A percentile compares a stretch with the other conserved stretches of the same genome.
These are phyloP conservation scores for Dicorynia guianensis DNA, from an alignment of 306 rosid species.

Conservation along the genomic window DNA sequence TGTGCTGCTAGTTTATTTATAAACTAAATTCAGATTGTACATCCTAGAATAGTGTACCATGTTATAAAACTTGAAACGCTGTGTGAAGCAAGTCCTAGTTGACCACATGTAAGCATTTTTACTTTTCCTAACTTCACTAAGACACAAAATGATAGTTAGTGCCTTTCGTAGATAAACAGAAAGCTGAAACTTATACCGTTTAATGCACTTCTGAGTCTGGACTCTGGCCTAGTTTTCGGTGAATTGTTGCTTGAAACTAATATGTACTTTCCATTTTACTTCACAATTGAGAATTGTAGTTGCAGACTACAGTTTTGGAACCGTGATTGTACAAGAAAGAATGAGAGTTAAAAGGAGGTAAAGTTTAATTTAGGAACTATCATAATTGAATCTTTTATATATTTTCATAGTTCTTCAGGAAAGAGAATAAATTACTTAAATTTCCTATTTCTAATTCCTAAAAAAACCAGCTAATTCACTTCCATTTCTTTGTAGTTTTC, in stretches of 20 bases:
- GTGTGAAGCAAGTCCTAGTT: slow-evolving; percentile 27
- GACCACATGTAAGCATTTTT: slow-evolving; percentile 14
- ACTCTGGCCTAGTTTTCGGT: background rate
- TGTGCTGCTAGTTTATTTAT: slow-evolving; percentile 9
- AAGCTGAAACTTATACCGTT: slow-evolving; percentile 12
- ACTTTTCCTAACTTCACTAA: slow-evolving; percentile 7
- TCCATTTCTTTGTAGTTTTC: too few species aligned
- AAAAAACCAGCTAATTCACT: too few species aligned
- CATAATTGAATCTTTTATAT: too few species aligned
- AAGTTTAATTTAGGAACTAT: too few species aligned
- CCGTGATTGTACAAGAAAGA: background rate
- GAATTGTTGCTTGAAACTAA: slow-evolving; percentile 7
- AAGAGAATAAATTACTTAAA: too few species aligned
- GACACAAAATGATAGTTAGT: slow-evolving; percentile 8
- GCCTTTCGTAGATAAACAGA: background rate
- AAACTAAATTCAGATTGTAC: slow-evolving; percentile 23
- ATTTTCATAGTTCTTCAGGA: too few species aligned
- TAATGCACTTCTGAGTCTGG: slow-evolving; percentile 13
- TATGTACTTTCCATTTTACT: slow-evolving; percentile 2
- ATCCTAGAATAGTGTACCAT: slow-evolving; percentile 23
- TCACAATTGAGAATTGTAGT: too few species aligned
- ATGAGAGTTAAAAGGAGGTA: background rate
- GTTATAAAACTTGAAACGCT: background rate
- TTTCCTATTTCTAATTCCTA: too few species aligned
- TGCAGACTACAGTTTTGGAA: too few species aligned